Conservation (phyloP, 352 stramenopile species). For the Saprolegnia parasitica region DNA sequence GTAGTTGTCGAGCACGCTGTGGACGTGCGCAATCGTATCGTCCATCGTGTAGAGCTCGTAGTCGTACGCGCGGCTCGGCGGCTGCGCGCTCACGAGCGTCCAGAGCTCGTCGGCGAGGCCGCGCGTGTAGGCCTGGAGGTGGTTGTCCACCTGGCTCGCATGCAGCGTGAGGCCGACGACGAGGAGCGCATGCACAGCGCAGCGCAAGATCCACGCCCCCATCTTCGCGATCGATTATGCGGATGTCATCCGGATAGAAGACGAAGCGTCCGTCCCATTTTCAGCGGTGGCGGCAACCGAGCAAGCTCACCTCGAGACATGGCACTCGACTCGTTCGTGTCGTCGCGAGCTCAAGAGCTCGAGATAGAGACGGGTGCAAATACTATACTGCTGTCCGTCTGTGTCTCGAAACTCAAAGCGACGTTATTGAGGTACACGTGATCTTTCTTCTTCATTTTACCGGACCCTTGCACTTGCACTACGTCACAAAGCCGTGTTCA, state of each 20-base stretch:
- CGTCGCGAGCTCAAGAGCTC: no score
- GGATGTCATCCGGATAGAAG: neutral
- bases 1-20: conserved; percentile 62
- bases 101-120: conserved; percentile 12
- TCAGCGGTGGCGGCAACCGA: conserved; percentile 32
- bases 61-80: neutral
- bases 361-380: no score
- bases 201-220: conserved; percentile 4
- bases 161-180: conserved; percentile 10
- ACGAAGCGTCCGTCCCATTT: no score
- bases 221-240: neutral
- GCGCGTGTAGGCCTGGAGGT: conserved; percentile 11
- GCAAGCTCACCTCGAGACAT: no score
- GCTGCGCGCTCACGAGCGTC: neutral
- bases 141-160: conserved; percentile 10
- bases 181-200: neutral
- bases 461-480: no score
- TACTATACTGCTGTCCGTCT: no score
- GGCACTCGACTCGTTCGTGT: no score
- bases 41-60: conserved; percentile 58
- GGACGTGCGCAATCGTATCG: conserved; percentile 61
- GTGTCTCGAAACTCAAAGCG: no score
- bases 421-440: no score
- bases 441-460: no score
- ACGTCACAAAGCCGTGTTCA: no score